Conservation (phyloP, 73 alveolate species). For the Paramecium primaurelia region DNA sequence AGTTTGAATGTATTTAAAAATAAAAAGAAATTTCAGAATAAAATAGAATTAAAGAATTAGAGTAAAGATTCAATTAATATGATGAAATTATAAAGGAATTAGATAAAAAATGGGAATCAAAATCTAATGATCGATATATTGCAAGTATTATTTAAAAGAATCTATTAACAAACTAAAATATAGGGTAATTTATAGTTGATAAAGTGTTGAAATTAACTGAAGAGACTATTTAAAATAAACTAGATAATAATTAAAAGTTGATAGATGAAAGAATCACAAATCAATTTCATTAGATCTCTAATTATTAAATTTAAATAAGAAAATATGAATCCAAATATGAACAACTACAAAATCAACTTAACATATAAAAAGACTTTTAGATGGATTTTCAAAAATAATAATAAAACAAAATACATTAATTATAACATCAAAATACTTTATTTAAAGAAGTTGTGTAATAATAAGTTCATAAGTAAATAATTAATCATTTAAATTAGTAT, state of each 20-base stretch:
- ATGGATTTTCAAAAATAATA: not conserved
- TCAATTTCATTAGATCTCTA: not conserved
- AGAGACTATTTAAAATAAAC: not conserved
- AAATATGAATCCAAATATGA: not conserved
- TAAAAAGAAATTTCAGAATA: not conserved
- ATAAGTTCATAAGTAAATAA: not conserved
- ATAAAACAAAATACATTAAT: not conserved
- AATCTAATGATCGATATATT: conserved; percentile 44
- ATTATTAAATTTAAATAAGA: not conserved
- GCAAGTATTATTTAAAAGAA: not conserved
- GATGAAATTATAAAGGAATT: not conserved
- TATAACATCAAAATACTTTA: not conserved
- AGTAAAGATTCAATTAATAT: not conserved
- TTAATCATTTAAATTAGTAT: not conserved
- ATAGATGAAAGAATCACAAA: conserved; percentile 13
- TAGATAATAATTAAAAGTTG: not conserved
- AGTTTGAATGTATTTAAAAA: not conserved
- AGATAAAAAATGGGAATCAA: conserved; percentile 36
- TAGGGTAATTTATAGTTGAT: not conserved
- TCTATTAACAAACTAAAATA: not conserved
- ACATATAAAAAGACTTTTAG: not conserved
- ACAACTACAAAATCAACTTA: not conserved
- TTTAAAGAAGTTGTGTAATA: not conserved
- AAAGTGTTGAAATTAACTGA: not conserved
- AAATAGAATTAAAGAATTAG: not conserved